Evolutionary conservation across 2,329 filamentous ascomycete species (phyloP), one percentile per base, ranked within the genome.

Genomic region (Aspergillus terreus): DNA sequence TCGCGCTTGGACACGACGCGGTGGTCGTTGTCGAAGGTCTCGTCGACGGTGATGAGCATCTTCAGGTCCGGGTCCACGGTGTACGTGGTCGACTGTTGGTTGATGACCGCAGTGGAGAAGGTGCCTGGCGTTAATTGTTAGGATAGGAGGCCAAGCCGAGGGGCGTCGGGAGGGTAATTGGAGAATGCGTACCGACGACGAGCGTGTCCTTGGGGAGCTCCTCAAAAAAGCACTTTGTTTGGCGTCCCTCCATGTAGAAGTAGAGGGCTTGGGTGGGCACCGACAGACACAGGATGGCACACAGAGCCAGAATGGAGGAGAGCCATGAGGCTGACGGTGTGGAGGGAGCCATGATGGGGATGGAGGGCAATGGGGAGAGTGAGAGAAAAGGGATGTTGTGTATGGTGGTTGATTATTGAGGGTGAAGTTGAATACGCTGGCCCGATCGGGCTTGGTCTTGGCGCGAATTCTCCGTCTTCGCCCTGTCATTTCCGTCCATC

Each of bases 1-100:
- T 92, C 92, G 55, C 87, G 86, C 74, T 96, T 90, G 59, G 86
- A 89, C 57, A 97, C 89, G 56, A 99, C 88, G 58, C 92, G 91
- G 82, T 99, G 94, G 78, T 97, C 87, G 74, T 95, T 92, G 81
- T 97, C 92, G 75, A 99, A 99, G 66, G 87, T 82, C 79, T 99
- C 94, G 63, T 96, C 92, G 52, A 97, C 92, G 14, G 90, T 92
- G 65, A 97, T 95, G 76, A 86, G 89, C 71, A 97, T 87, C 75
- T 82, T 86, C 56, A 95, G 78, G 58, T 86, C 86, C 58, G 85
- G 80, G 70, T 94, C 88, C 67, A 86, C 79, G 48, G 79, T 74
- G 83, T 90, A 97, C 47, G 76, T 70, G 60, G 83, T 82, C 51
- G 78, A 75, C 27, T 30, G 76, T 52, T 88, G 82, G 72, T 94